Base-by-base conservation (phyloP, 2,329 filamentous ascomycete genomes). In the Colletotrichum tropicale region DNA sequence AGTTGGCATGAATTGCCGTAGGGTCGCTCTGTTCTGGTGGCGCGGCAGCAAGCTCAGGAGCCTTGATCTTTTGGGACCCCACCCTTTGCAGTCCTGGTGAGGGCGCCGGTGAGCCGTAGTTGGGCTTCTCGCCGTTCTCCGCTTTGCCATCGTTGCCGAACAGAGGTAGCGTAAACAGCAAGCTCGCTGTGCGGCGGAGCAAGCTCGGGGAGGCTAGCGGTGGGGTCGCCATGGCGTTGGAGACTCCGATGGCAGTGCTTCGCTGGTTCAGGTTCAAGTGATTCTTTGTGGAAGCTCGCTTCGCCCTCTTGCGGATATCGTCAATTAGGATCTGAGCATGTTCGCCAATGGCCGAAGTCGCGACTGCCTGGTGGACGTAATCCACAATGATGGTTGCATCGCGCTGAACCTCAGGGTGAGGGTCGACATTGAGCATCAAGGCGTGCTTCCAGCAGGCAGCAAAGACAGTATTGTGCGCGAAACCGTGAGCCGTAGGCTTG, bases 371-470 rank as follows among this genome's bases (percentile, higher is more conserved):
- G 81, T 98, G 93, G 30, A 98, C 90, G 80, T 94, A 95, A 83
- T 99, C 97, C 34, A 98, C 92, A 60, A 98, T 93, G n/a, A 94
- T 89, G 8, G 92, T 93, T 12, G 96, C 96, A 82, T 97, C 94
- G 78, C 94, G 91, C 77, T 98, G 94, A 38, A 98, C 95, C 81
- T 98, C 96, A 2, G 96, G 96, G 81, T 98, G 96, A 55, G 97
- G 96, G 82, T 99, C 97, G 21, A 98, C 95, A 60, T 95, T 96
- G 83, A 98, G 89, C 77, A 98, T 95, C 75, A 98, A 88, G 58
- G 98, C 90, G 81, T 98, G 95, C 83, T 98, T 97, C 97, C 97
- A 99, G 77, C 98, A 94, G 1, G 96, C 94, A 34, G 96, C 94
- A 83, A 98, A 98, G 21, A 98, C 94, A 0, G 96, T 98, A 81